Evolutionary conservation across 2,329 filamentous ascomycete species (phyloP), one percentile per base, ranked within the genome.

Genomic region (Microdochium nivale): DNA sequence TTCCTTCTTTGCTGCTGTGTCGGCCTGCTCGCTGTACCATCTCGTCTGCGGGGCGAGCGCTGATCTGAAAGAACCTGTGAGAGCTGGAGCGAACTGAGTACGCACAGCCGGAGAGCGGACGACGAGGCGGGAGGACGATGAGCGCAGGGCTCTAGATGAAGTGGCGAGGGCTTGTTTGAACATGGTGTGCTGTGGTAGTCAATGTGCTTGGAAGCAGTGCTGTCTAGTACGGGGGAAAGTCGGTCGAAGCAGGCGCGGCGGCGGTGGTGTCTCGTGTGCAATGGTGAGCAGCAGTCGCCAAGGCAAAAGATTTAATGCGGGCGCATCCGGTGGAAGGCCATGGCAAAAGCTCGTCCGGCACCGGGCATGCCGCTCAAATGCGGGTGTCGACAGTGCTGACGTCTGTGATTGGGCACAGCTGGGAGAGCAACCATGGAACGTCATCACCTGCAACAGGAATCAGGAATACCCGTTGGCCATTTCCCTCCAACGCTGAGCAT

Each of bases 71-170:
- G 69, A 64, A 65, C 63, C 66, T 58, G 68, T 50, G 19, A 58
- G 53, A 32, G 58, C 60, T 49, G 70, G 67, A 61, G 70, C 68
- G 55, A 69, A 74, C 59, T 74, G 73, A 55, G 76, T 68, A 56
- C 77, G 61, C 54, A 78, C 58, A 56, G 71, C 70, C 66, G 74
- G 72, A 66, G 76, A 75, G 55, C 79, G 70, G 72, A 79, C 23
- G 50, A 23, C 21, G 50, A 25, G 21, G 25, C 48, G 10, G 9
- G 30, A 25, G 25, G 48, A 19, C 10, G 24, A 23, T 8, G 47
- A 59, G 49, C 55, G 55, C 27, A 63, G 50, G 48, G 61, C 62
- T 60, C 60, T 63, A 10, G 62, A 57, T 14, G 64, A 65, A 16
- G 58, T 59, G 14, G 58, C 55, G 16, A 66, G 53, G 11, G 58